These are phyloP conservation scores for Jimgerdemannia flammicorona DNA, from an alignment of 192 early-diverging fungal genomes.

Conservation along the genomic window DNA sequence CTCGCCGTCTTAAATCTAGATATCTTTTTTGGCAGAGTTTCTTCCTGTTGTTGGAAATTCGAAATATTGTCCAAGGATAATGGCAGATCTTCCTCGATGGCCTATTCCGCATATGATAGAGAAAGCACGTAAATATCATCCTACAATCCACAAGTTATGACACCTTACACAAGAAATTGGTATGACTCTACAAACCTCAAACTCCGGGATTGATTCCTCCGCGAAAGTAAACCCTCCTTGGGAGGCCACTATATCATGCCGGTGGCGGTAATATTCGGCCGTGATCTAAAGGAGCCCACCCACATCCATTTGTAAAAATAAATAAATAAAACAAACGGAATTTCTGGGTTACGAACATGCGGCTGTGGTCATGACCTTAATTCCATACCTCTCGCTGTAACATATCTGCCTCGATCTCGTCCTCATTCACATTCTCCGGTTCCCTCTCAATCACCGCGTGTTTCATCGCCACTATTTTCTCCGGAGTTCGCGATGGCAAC, in stretches of 20 bases:
- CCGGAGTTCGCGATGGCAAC: neutral
- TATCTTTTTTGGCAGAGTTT: conserved; percentile 4
- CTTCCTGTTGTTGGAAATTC: neutral
- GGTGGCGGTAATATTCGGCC: conserved; percentile 17
- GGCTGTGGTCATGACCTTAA: neutral
- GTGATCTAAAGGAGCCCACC: conserved; percentile 10
- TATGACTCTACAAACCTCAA: neutral
- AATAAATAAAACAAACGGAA: neutral
- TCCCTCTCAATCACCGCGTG: conserved; percentile 43
- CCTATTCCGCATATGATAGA: neutral
- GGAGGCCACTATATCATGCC: conserved; percentile 24
- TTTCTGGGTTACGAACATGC: neutral
- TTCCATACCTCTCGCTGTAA: conserved; percentile 37
- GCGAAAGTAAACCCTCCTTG: conserved; percentile 21
- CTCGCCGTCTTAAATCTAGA: conserved; percentile 7
- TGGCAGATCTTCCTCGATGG: neutral
- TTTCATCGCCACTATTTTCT: neutral
- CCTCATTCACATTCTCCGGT: conserved; percentile 37
- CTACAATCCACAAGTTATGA: neutral
- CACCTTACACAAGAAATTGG: neutral
- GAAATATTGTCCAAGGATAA: neutral
- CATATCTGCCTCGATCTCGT: conserved; percentile 48
- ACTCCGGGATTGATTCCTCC: neutral
- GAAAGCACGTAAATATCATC: neutral
- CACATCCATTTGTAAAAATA: neutral